These are phyloP conservation scores for Kazachstania psychrophila DNA, from an alignment of 805 yeast species.

Conservation along the genomic window DNA sequence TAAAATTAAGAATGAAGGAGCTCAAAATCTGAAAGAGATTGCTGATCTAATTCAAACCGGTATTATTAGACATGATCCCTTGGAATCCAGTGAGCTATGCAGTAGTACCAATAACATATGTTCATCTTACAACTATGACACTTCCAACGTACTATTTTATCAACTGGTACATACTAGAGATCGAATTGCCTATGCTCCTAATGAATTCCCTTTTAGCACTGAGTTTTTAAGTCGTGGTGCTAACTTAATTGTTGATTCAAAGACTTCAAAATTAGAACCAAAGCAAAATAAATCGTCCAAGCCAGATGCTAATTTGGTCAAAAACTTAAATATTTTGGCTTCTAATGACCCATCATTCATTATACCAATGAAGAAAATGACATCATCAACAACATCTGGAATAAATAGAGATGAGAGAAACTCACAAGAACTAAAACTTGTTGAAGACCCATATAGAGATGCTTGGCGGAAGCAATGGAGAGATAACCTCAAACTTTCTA, in stretches of 20 bases:
- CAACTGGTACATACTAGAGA: conserved; percentile 21
- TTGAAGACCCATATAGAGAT: no score
- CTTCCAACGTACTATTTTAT: conserved; percentile 16
- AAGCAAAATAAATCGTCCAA: neutral
- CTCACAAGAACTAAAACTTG: no score
- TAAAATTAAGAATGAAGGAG: conserved; percentile 5
- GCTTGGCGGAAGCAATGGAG: conserved; percentile 5
- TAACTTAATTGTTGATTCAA: no score
- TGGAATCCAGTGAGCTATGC: conserved; percentile 8
- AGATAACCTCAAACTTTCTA: neutral
- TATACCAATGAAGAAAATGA: no score
- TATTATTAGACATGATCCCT: conserved; percentile 15
- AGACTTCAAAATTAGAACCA: no score
- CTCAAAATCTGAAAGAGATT: conserved; percentile 8
- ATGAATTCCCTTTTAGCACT: conserved; percentile 1
- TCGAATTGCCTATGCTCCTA: conserved; percentile 10
- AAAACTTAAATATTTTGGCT: no score
- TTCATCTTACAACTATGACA: conserved; percentile 20
- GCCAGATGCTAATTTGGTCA: no score
- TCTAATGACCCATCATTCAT: no score
- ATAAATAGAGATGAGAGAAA: no score
- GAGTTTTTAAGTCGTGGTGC: neutral
- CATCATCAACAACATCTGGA: no score
- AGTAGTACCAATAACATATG: conserved; percentile 28
- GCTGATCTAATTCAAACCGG: conserved; percentile 15